Conservation (phyloP, 345 rosid species). For the Rhizophora apiculata region DNA sequence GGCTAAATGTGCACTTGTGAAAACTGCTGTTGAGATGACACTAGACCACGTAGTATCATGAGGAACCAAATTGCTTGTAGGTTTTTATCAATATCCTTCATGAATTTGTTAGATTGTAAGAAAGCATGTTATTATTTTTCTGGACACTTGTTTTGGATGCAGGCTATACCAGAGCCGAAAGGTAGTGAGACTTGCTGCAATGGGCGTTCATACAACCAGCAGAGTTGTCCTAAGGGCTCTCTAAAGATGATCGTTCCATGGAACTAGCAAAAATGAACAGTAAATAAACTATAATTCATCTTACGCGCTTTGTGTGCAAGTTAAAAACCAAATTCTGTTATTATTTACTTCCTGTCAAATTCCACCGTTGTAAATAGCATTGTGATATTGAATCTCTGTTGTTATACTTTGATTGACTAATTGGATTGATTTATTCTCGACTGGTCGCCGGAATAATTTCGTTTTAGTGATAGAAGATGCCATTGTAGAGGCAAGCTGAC, state of each 20-base stretch:
- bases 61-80: background rate
- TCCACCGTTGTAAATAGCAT: background rate
- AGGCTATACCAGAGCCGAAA: conserved; percentile 68
- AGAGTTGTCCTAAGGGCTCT: conserved; percentile 63
- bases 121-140: background rate
- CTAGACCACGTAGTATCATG: background rate
- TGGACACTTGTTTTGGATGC: conserved; percentile 16
- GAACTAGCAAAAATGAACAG: conserved; percentile 1
- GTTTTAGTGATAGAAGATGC: too few species aligned
- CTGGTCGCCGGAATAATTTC: too few species aligned
- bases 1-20: background rate
- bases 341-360: background rate
- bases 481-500: too few species aligned
- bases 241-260: conserved; percentile 29
- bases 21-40: background rate
- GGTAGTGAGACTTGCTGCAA: conserved; percentile 62
- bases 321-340: background rate
- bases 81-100: background rate
- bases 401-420: background rate
- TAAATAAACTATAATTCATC: background rate
- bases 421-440: background rate
- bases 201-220: conserved; percentile 62
- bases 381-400: too few species aligned
- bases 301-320: background rate
- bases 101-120: background rate